phyloP scores from a whole-genome alignment of 495 filamentous ascomycete genomes.

The Rostrohypoxylon terebratum region DNA sequence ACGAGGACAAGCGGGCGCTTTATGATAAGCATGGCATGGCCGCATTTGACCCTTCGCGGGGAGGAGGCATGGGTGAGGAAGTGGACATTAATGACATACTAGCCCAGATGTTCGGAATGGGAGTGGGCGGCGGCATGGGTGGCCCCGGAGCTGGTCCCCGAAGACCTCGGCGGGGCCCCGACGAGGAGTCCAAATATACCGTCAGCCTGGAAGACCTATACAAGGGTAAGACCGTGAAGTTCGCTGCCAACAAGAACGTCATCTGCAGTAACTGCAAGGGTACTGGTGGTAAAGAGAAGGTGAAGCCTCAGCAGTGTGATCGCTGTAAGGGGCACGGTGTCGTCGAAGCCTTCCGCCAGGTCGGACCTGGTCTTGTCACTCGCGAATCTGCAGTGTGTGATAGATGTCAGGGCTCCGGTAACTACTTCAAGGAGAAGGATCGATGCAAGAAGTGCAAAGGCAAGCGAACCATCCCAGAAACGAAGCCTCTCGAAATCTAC shows the following conservation, averaged over 20 bases:
- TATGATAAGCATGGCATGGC: constrained; percentile 96
- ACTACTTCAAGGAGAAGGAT: constrained; percentile 91
- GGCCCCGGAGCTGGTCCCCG: constrained; percentile 61
- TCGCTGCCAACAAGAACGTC: constrained; percentile 91
- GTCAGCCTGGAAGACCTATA: constrained; percentile 93
- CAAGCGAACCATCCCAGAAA: constrained; percentile 79
- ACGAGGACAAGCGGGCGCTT: constrained; percentile 90
- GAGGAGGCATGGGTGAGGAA: constrained; percentile 73
- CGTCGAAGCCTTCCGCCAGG: constrained; percentile 75
- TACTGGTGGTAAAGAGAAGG: constrained; percentile 89
- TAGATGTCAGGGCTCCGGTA: constrained; percentile 82
- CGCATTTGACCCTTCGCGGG: constrained; percentile 81
- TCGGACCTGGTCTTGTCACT: constrained; percentile 85
- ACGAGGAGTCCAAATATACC: constrained; percentile 91
- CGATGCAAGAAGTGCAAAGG: constrained; percentile 99
- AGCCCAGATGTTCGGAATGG: constrained; percentile 90
- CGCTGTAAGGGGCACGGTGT: constrained; percentile 82
- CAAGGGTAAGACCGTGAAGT: constrained; percentile 98
- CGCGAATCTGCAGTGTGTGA: constrained; percentile 78
- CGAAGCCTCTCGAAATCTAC: constrained; percentile 95
- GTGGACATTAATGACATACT: constrained; percentile 92
- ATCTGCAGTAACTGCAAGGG: constrained; percentile 90
- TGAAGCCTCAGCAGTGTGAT: constrained; percentile 85
- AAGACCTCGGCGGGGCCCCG: constrained; percentile 75
- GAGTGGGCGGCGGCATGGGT: constrained; percentile 70